Conservation (phyloP, 345 rosid genomes). For the Mangifera indica region DNA sequence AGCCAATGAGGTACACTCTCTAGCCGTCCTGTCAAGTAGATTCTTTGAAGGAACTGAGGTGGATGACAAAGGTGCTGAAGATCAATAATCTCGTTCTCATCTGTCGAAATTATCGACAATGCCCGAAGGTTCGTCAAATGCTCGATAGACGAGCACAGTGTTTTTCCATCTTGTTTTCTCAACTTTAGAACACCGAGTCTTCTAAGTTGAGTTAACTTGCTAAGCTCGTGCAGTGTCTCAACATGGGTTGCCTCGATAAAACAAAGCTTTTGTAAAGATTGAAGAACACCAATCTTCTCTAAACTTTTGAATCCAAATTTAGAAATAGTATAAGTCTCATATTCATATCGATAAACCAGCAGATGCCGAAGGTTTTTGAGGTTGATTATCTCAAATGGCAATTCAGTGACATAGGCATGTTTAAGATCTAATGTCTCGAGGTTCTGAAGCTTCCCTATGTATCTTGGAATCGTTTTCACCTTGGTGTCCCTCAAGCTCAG, state of each 20-base stretch:
- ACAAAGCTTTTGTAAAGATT: conserved; percentile 39
- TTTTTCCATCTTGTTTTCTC: conserved; percentile 35
- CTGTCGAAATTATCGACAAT: conserved; percentile 20
- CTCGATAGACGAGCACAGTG: conserved; percentile 31
- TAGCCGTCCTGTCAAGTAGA: conserved; percentile 35
- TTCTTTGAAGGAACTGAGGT: conserved; percentile 31
- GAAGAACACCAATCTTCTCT: conserved; percentile 27
- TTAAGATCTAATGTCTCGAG: conserved; percentile 49
- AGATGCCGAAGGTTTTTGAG: conserved; percentile 40
- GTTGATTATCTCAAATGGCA: conserved; percentile 38
- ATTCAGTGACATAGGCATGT: conserved; percentile 29
- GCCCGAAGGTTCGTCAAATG: conserved; percentile 31
- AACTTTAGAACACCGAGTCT: conserved; percentile 38
- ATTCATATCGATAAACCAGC: conserved; percentile 34
- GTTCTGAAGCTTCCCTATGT: conserved; percentile 41
- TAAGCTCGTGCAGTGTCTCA: conserved; percentile 28
- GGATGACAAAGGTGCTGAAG: conserved; percentile 23
- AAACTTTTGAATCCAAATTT: conserved; percentile 35
- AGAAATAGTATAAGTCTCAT: conserved; percentile 22
- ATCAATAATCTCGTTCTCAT: conserved; percentile 26
- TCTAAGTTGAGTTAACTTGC: conserved; percentile 36
- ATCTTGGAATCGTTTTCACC: conserved; percentile 30
- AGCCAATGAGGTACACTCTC: conserved; percentile 32
- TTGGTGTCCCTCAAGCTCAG: conserved; percentile 37
- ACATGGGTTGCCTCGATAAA: conserved; percentile 34